phyloP scores from a whole-genome alignment of 441 rosid genomes.

The Adansonia madagascariensis region DNA sequence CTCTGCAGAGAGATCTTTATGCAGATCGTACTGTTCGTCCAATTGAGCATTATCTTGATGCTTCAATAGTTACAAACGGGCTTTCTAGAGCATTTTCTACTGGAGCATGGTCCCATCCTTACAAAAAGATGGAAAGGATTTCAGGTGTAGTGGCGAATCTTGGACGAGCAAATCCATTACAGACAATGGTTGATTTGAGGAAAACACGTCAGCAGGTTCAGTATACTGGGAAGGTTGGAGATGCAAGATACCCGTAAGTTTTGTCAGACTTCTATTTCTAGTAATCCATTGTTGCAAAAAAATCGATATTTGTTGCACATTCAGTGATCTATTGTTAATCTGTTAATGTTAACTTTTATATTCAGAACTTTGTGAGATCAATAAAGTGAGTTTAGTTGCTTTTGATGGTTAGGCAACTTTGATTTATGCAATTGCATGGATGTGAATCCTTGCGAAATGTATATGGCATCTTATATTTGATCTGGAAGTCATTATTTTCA shows the following conservation, averaged over 20 bases:
- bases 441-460: background rate
- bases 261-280: constrained; percentile 2
- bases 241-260: constrained; percentile 96
- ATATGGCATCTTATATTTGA: background rate
- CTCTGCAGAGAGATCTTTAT: constrained; percentile 72
- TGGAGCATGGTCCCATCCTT: constrained; percentile 96
- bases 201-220: constrained; percentile 80
- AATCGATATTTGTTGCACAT: background rate
- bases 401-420: constrained; percentile 13
- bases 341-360: background rate
- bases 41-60: constrained; percentile 85
- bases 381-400: background rate
- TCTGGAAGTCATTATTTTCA: background rate
- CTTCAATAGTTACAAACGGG: constrained; percentile 86
- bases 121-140: constrained; percentile 74
- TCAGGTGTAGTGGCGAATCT: constrained; percentile 91
- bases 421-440: background rate
- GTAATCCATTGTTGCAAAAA: constrained; percentile 9
- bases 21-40: constrained; percentile 64
- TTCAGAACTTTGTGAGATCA: constrained; percentile 10
- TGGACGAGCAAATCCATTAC: constrained; percentile 87
- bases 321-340: background rate
- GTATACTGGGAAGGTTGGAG: constrained; percentile 94
- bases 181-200: constrained; percentile 79
- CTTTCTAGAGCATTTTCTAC: constrained; percentile 91